Evolutionary conservation across 176 grass and related monocot genomes (phyloP).

Genomic region (Raddia guianensis): DNA sequence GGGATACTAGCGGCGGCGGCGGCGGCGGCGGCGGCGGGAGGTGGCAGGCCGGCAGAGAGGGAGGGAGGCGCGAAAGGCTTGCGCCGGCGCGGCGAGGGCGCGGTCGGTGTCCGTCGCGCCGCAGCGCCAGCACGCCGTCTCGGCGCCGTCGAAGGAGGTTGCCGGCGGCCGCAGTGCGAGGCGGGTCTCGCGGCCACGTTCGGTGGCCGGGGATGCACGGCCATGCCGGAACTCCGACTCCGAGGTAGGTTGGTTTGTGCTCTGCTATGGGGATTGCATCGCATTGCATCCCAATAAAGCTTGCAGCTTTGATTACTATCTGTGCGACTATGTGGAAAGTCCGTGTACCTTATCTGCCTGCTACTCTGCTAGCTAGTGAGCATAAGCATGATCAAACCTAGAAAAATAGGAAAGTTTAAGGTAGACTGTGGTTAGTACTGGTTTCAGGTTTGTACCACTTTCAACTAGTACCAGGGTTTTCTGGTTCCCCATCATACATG

Average conservation of each 20-base stretch:
- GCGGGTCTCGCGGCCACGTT: constrained; percentile 8
- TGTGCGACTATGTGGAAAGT: not conserved
- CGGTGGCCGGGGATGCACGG: not conserved
- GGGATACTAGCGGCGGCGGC: not conserved
- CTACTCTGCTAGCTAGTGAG: not conserved
- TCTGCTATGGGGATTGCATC: not conserved
- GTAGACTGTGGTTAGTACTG: not conserved
- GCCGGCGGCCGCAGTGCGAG: not conserved
- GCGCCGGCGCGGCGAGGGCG: constrained; percentile 25
- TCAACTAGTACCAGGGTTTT: constrained; percentile 3
- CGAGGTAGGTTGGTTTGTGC: constrained; percentile 31
- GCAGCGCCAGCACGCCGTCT: not conserved
- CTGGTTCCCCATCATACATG: not conserved
- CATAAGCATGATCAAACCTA: not conserved
- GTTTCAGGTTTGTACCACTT: not conserved
- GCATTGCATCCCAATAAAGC: not conserved
- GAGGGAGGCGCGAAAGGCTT: constrained; percentile 21
- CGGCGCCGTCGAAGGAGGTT: not conserved
- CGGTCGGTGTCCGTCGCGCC: constrained; percentile 51
- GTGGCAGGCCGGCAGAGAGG: constrained; percentile 20
- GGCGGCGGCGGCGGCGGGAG: not conserved
- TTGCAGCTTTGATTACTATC: not conserved
- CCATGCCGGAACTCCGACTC: constrained; percentile 28
- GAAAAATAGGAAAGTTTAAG: no score
- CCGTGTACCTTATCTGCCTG: not conserved